Evolutionary conservation across 2,329 filamentous ascomycete species (phyloP).

Genomic region (Sphaerostilbella broomeana): DNA sequence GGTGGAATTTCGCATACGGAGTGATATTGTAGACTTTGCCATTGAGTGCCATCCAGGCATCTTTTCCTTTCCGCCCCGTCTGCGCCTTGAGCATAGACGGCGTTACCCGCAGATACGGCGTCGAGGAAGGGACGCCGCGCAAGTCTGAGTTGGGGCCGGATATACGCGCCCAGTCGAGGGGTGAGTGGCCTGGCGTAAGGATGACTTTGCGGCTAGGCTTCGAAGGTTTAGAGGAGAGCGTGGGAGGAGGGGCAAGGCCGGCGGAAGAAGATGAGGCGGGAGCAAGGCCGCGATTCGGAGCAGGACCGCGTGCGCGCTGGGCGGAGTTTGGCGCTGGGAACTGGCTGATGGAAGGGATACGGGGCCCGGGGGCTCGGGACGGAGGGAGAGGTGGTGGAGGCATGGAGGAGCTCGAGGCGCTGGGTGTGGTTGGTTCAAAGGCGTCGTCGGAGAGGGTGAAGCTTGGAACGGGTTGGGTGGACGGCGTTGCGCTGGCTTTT

Average conservation of each 20-base stretch:
- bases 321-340: slow-evolving; percentile 48
- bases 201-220: slow-evolving; percentile 65
- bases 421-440: slow-evolving; percentile 13
- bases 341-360: slow-evolving; percentile 30
- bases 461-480: slow-evolving; percentile 33
- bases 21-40: slow-evolving; percentile 93
- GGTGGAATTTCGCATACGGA: slow-evolving; percentile 85
- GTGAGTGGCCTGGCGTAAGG: slow-evolving; percentile 84
- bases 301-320: slow-evolving; percentile 40
- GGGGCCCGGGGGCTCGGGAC: slow-evolving; percentile 20
- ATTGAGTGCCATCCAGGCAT: slow-evolving; percentile 85
- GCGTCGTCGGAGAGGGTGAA: slow-evolving; percentile 35
- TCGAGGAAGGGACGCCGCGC: slow-evolving; percentile 49
- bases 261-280: slow-evolving; percentile 21
- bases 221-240: slow-evolving; percentile 43
- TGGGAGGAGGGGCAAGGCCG: slow-evolving; percentile 51
- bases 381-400: slow-evolving; percentile 25
- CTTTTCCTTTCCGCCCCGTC: slow-evolving; percentile 75
- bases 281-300: slow-evolving; percentile 34
- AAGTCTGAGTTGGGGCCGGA: slow-evolving; percentile 58
- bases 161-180: slow-evolving; percentile 90
- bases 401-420: slow-evolving; percentile 22
- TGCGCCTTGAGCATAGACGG: slow-evolving; percentile 71
- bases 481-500: slow-evolving; percentile 33
- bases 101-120: slow-evolving; percentile 65